Base-by-base conservation (phyloP, 148 eudicot genomes). In the Rheum nobile region DNA sequence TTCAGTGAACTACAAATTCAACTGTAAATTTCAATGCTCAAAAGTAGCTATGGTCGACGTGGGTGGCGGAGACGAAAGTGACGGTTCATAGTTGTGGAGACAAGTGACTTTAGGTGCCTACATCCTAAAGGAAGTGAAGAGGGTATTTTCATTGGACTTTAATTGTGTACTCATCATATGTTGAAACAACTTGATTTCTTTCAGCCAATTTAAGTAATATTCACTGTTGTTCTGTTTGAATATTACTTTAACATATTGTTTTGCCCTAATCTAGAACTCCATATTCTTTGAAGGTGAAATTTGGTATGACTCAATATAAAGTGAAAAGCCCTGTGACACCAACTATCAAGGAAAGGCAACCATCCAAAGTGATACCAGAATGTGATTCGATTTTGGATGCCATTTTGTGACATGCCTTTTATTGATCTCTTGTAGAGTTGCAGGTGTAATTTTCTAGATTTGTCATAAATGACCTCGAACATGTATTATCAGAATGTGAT, bases 281-380 rank as follows among this genome's bases (percentile, higher is more conserved):
- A 47, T 17, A 47, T 2, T 47, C 21, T 47, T 47, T 17, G 52
- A 47, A n/a, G 26, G 57, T n/a, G 24, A n/a, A 14, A 50, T 50
- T 10, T 50, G 8, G 57, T 50, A 22, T 19, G 26, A 50, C 24
- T 50, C 22, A 8, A 48, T 5, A 1, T 41, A 41, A 35, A 41
- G 43, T 41, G 43, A 41, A 5, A n/a, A 50, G 57, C 57, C 26
- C 1, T 50, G 24, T 50, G 57, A 50, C 24, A 50, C 57, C 26
- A 50, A 50, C 57, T 50, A 50, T n/a, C 57, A 50, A 5, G 26
- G 57, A 50, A 50, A 50, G 57, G 8, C 9, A 50, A 50, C 57
- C 57, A 50, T 50, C 57, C 57, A n/a, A 50, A 50, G 57, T 50
- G 57, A n/a, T 50, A n/a, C n/a, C n/a, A n/a, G n/a, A n/a, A n/a